These are phyloP conservation scores for Torulaspora microellipsoides DNA, from an alignment of 805 yeast species.

Conservation along the genomic window DNA sequence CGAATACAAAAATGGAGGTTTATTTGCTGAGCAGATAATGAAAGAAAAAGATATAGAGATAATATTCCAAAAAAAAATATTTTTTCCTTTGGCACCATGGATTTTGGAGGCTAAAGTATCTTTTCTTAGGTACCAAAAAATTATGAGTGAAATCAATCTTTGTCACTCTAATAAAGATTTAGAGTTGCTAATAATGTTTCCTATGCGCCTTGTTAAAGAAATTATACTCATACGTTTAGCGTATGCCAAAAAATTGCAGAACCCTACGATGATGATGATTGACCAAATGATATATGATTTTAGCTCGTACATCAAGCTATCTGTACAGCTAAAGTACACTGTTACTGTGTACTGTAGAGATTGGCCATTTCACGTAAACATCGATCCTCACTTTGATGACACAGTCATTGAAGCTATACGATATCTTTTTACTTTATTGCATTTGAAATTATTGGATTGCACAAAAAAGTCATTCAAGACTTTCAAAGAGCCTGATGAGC, in stretches of 20 bases:
- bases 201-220: slow-evolving; percentile 74
- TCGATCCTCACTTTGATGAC: slow-evolving; percentile 60
- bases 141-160: slow-evolving; percentile 62
- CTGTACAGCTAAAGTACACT: slow-evolving; percentile 68
- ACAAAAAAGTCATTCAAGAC: slow-evolving; percentile 70
- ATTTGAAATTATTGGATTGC: slow-evolving; percentile 73
- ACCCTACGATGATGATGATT: slow-evolving; percentile 92
- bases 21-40: slow-evolving; percentile 78
- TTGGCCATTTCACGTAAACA: slow-evolving; percentile 66
- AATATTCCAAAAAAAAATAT: slow-evolving; percentile 64
- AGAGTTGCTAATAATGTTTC: slow-evolving; percentile 65
- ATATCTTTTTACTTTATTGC: slow-evolving; percentile 64
- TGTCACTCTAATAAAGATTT: slow-evolving; percentile 68
- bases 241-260: slow-evolving; percentile 71
- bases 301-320: slow-evolving; percentile 67
- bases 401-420: slow-evolving; percentile 69
- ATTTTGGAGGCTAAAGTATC: slow-evolving; percentile 75
- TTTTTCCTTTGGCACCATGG: slow-evolving; percentile 72
- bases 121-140: slow-evolving; percentile 53
- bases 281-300: slow-evolving; percentile 91
- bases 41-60: slow-evolving; percentile 73
- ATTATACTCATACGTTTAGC: slow-evolving; percentile 66
- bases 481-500: slow-evolving; percentile 85
- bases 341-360: slow-evolving; percentile 53
- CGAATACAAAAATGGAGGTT: slow-evolving; percentile 56